phyloP scores from a whole-genome alignment of 805 yeast genomes.

The Clavispora carvajalis region DNA sequence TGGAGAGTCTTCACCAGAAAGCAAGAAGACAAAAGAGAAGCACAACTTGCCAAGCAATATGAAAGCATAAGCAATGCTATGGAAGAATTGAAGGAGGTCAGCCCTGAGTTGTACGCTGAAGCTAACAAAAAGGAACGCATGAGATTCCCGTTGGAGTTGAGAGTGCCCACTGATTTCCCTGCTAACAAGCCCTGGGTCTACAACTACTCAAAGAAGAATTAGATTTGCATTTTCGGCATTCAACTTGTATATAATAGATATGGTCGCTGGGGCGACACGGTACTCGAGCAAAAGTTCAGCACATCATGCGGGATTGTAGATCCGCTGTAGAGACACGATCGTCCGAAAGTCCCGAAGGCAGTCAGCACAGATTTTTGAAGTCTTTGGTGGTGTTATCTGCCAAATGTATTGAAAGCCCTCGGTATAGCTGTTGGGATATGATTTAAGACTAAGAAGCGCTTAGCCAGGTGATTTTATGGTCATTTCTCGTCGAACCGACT shows the following conservation, averaged over 20 bases:
- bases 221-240: conserved; percentile 1
- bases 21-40: conserved; percentile 36
- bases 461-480: no score
- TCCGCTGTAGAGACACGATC: no score
- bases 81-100: conserved; percentile 52
- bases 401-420: no score
- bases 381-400: no score
- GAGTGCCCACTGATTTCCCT: conserved; percentile 88
- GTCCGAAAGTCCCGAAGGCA: no score
- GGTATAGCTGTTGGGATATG: no score
- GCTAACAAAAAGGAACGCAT: conserved; percentile 56
- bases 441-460: no score
- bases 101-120: conserved; percentile 51
- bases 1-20: conserved; percentile 65
- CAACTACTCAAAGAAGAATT: conserved; percentile 22
- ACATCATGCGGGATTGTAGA: no score
- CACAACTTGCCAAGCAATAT: conserved; percentile 55
- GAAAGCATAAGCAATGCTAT: conserved; percentile 64
- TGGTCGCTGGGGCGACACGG: conserved; percentile 1
- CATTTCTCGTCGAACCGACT: conserved; percentile 1
- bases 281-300: not conserved
- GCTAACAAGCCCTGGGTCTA: conserved; percentile 76
- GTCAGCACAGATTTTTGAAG: no score
- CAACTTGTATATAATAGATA: conserved; percentile 7
- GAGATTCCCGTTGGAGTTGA: conserved; percentile 75